Evolutionary conservation across 139 green algal species (phyloP).

Genomic region (Tetradesmus obliquus): DNA sequence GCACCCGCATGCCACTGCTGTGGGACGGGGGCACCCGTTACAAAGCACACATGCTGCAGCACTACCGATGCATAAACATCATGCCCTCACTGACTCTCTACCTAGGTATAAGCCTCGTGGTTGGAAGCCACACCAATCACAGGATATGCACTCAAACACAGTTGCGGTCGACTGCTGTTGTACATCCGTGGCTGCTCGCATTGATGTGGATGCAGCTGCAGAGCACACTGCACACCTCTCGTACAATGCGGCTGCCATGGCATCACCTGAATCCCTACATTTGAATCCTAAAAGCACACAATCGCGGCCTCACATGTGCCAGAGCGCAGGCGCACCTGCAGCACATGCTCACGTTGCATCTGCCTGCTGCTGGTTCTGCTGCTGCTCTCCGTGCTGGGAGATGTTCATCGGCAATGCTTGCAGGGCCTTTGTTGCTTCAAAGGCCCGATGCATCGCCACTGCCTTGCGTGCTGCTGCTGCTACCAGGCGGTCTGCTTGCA

Average conservation of each 20-base stretch:
- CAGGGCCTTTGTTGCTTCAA: conserved; percentile 29
- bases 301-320: background rate
- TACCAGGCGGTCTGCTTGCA: conserved; percentile 46
- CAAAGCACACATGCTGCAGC: background rate
- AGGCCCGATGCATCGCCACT: conserved; percentile 44
- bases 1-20: no score
- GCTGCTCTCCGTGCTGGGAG: background rate
- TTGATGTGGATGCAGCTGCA: background rate
- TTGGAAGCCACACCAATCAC: background rate
- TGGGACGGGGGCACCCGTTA: no score
- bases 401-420: conserved; percentile 10
- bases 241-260: background rate
- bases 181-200: background rate
- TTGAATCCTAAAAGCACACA: background rate
- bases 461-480: conserved; percentile 49
- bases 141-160: background rate
- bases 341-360: background rate
- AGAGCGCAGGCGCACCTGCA: background rate
- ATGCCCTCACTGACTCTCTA: background rate
- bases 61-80: background rate
- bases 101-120: background rate
- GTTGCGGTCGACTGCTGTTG: background rate
- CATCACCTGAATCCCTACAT: background rate
- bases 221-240: background rate
- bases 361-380: conserved; percentile 34